Evolutionary conservation across 495 filamentous ascomycete genomes (phyloP).

Genomic region (Aspergillus asperescens): DNA sequence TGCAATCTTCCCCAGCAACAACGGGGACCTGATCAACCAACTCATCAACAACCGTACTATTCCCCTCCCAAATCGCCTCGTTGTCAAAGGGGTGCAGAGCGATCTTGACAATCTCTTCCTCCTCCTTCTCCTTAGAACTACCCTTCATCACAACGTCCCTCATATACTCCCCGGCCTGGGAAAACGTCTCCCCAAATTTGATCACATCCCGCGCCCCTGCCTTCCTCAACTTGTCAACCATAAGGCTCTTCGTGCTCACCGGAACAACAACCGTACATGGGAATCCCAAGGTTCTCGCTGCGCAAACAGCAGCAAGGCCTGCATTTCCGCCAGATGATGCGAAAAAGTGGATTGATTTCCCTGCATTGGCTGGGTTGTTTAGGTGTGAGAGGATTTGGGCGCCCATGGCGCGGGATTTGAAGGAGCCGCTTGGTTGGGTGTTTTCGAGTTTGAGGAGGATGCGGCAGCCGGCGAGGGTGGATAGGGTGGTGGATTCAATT

Average conservation of each 20-base stretch:
- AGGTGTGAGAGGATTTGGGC: constrained; percentile 64
- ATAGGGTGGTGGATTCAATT: constrained; percentile 61
- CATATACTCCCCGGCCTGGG: constrained; percentile 71
- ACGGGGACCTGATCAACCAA: constrained; percentile 52
- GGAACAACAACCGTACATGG: constrained; percentile 82
- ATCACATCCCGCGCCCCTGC: constrained; percentile 67
- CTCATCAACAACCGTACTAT: constrained; percentile 69
- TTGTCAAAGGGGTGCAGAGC: constrained; percentile 80
- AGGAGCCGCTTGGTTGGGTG: constrained; percentile 87
- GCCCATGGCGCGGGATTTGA: constrained; percentile 90
- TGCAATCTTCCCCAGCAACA: constrained; percentile 31
- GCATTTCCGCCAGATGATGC: constrained; percentile 86
- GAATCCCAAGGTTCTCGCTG: constrained; percentile 61
- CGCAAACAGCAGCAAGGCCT: constrained; percentile 82
- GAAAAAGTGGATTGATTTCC: constrained; percentile 67
- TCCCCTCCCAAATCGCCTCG: constrained; percentile 76
- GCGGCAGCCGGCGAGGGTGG: constrained; percentile 65
- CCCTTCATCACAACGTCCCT: constrained; percentile 54
- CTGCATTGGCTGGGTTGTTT: constrained; percentile 34
- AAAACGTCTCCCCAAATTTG: constrained; percentile 66
- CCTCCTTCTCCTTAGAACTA: constrained; percentile 20
- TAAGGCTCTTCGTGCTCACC: constrained; percentile 56
- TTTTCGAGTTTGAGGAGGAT: constrained; percentile 93
- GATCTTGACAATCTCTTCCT: constrained; percentile 65
- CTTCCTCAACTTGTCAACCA: constrained; percentile 66